A percentile compares a stretch with the other conserved stretches of the same genome.
phyloP scores from a whole-genome alignment of 1,284 basidiomycete species.

The Ustilago hordei region DNA sequence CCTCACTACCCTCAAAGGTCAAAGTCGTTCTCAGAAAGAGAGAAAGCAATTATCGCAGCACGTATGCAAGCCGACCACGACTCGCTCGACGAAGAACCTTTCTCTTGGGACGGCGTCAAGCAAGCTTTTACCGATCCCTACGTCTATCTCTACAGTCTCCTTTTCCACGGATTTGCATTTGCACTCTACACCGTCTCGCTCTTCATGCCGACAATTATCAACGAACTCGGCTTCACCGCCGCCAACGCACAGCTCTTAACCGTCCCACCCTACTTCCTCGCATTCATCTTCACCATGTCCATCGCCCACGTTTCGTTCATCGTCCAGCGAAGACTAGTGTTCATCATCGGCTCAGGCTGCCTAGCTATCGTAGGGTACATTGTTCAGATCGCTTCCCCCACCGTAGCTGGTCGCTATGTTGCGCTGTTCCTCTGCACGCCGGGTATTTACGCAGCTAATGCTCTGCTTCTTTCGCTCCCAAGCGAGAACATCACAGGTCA shows the following conservation, averaged over 20 bases:
- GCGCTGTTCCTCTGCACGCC: slow-evolving; percentile 76
- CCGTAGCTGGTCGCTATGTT: slow-evolving; percentile 75
- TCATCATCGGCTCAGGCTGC: slow-evolving; percentile 75
- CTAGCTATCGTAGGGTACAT: slow-evolving; percentile 78
- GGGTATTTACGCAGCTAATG: slow-evolving; percentile 77
- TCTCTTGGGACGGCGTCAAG: slow-evolving; percentile 67
- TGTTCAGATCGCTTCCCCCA: slow-evolving; percentile 74
- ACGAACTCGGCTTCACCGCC: slow-evolving; percentile 74
- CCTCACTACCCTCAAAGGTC: slow-evolving; percentile 76
- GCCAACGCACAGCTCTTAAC: slow-evolving; percentile 78
- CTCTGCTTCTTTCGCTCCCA: slow-evolving; percentile 73
- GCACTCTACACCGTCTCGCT: slow-evolving; percentile 59
- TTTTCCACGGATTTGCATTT: slow-evolving; percentile 77
- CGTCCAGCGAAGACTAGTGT: slow-evolving; percentile 69
- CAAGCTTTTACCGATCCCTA: slow-evolving; percentile 75
- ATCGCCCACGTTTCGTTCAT: slow-evolving; percentile 73
- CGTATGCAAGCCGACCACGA: slow-evolving; percentile 75
- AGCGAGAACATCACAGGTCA: slow-evolving; percentile 80
- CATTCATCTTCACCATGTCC: slow-evolving; percentile 65
- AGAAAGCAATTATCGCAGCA: slow-evolving; percentile 73
- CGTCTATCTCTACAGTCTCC: slow-evolving; percentile 76
- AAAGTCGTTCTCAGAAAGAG: slow-evolving; percentile 73
- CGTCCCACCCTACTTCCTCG: slow-evolving; percentile 75
- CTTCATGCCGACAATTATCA: slow-evolving; percentile 73
- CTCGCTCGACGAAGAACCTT: slow-evolving; percentile 71